Base-by-base conservation (phyloP, 495 filamentous ascomycete species). In the Xylaria venustula region DNA sequence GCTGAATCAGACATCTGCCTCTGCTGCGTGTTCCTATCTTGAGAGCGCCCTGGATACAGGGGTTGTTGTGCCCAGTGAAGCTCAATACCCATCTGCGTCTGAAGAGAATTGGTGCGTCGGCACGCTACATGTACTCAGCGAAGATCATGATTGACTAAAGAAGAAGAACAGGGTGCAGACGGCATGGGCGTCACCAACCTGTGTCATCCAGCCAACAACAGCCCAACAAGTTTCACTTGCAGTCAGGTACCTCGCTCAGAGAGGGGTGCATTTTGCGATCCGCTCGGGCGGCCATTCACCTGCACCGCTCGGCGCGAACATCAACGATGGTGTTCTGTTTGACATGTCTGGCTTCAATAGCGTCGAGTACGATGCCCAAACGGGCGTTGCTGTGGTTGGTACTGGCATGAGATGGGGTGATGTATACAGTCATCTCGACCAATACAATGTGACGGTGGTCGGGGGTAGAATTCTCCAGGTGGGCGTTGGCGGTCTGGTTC, bases 221-320 rank as follows among this genome's bases (percentile, higher is more conserved):
- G 61, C 72, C 6, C 32, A 65, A 47, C 75, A 76, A 32, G 67
- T 76, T 4, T 62, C 69, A 7, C 54, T 59, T 37, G 56, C 70
- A 12, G 36, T 76, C 50, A 57, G 59, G 25, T 60, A 66, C 2
- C 62, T 74, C 14, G 58, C 62, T 23, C 51, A 45, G 54, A 55
- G 62, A 61, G 64, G 67, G 28, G 81, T 75, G 54, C 57, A 58
- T 2, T 83, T 82, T 60, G 71, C 79, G 11, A 68, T 83, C 51
- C 81, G 79, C 22, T 78, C 79, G 8, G 79, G 81, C 3, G 80
- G 79, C 22, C 83, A 86, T 73, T 73, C 73, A 8, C 67, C 73
- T 14, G 78, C 76, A 58, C 70, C 70, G 5, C 78, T 79, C 6
- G 79, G 73, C 12, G 69, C 80, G 6, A 85, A 82, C 62, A 81